Evolutionary conservation across 202 grass and related monocot species (phyloP), one percentile per base, ranked within the genome.

Genomic region (Schoenoplectus triqueter): DNA sequence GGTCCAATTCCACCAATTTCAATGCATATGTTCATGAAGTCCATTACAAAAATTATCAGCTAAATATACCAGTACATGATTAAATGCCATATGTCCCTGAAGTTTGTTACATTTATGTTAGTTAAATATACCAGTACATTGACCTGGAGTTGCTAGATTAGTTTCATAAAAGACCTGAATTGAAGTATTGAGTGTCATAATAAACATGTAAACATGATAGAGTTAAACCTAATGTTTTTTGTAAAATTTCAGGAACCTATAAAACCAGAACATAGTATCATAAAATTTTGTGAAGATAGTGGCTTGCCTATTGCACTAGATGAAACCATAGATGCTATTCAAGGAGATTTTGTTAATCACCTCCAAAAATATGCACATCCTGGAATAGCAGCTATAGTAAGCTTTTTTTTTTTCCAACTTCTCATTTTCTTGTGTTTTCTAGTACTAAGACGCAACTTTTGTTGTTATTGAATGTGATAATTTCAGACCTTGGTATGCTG

Each of bases 351-450:
- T 68, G 80, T 92, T 49, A 18, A 64, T 82, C 72, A 89, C 80
- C 91, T 98, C 75, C 80, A 92, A 88, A 90, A 90, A 76, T 98
- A 89, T 86, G 81, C 87, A 72, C 91, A 98, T 95, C 91, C 91
- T 20, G 95, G 95, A 89, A 93, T 98, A 88, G 88, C 90, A 88
- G 95, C 95, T 92, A 75, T 98, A 78, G 95, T 98, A 77, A 95
- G 91, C 89, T 84, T 9, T 90, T 59, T 84, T 61, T 22, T 17
- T 69, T 31, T 31, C 31, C 85, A 78, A 41, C 80, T 85, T 90
- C 70, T 62, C 47, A 86, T 63, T 47, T 80, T 65, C 18, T 41
- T 82, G 21, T 86, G 31, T 31, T 31, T 31, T 82, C 82, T 64
- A n/a, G 74, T 82, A 88, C 85, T 46, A 79, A 70, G 45, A 87